These are phyloP conservation scores for Herpetospermum pedunculosum DNA, from an alignment of 306 rosid genomes.

Conservation along the genomic window DNA sequence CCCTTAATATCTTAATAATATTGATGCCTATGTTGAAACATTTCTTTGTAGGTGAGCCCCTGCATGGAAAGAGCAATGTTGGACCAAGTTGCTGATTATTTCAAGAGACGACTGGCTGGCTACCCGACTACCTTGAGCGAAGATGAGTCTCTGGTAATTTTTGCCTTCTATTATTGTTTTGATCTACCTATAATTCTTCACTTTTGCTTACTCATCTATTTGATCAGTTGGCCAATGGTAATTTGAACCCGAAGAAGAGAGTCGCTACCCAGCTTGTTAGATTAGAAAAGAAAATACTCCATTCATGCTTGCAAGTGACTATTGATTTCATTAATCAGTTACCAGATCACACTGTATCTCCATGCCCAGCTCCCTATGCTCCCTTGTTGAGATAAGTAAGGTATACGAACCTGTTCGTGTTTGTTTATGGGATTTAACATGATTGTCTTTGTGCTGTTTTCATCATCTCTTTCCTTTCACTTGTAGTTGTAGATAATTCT, in stretches of 20 bases:
- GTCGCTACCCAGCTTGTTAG: slow-evolving; percentile 76
- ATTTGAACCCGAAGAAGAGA: slow-evolving; percentile 67
- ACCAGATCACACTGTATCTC: slow-evolving; percentile 67
- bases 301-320: slow-evolving; percentile 69
- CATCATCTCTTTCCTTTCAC: background rate
- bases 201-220: slow-evolving; percentile 16
- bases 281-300: slow-evolving; percentile 80
- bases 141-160: slow-evolving; percentile 70
- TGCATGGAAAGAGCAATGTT: slow-evolving; percentile 91
- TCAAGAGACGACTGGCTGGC: slow-evolving; percentile 63
- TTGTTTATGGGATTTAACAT: background rate
- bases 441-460: background rate
- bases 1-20: too few relatives aligned
- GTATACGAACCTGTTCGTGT: background rate
- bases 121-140: slow-evolving; percentile 82
- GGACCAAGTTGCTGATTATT: slow-evolving; percentile 80
- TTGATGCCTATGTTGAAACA: background rate
- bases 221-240: slow-evolving; percentile 48
- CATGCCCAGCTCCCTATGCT: slow-evolving; percentile 85
- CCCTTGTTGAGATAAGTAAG: slow-evolving; percentile 61
- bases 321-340: slow-evolving; percentile 48
- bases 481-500: background rate
- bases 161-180: background rate
- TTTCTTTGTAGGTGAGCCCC: slow-evolving; percentile 57
- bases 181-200: background rate